Evolutionary conservation across 805 yeast genomes (phyloP).

Genomic region (Monosporozyma servazzii): DNA sequence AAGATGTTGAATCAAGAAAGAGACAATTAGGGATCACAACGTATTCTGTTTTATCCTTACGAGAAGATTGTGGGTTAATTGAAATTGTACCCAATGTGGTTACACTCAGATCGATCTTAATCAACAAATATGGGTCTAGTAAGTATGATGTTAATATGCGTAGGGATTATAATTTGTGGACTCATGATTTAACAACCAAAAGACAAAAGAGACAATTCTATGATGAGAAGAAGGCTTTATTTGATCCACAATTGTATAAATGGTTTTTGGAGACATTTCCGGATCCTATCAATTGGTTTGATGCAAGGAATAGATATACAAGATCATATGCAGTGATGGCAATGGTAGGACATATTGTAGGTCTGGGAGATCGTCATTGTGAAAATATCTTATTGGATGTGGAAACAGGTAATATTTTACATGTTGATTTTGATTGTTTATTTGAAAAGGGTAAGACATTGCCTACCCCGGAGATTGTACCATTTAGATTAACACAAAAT

Average conservation of each 20-base stretch:
- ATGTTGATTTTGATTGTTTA: constrained; percentile 93
- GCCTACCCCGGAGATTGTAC: constrained; percentile 87
- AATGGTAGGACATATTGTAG: constrained; percentile 87
- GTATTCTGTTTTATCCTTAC: constrained; percentile 81
- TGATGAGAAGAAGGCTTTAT: constrained; percentile 24
- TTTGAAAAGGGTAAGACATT: constrained; percentile 73
- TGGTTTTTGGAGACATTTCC: constrained; percentile 89
- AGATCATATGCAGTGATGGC: constrained; percentile 93
- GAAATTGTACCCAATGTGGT: constrained; percentile 78
- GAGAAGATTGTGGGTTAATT: constrained; percentile 80
- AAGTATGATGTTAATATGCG: constrained; percentile 29
- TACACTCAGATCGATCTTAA: constrained; percentile 58
- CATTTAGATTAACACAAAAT: constrained; percentile 83
- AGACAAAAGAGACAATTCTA: constrained; percentile 23
- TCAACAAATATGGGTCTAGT: constrained; percentile 34
- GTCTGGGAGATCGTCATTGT: constrained; percentile 93
- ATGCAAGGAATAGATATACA: constrained; percentile 62
- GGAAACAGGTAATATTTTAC: constrained; percentile 69
- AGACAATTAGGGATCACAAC: constrained; percentile 64
- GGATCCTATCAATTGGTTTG: constrained; percentile 82
- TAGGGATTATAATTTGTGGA: constrained; percentile 20
- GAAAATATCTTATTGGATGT: constrained; percentile 77
- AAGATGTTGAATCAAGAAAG: constrained; percentile 63
- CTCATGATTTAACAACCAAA: constrained; percentile 20
- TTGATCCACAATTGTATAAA: constrained; percentile 65